These are phyloP conservation scores for Aegilops sharonensis DNA, from an alignment of 176 grass and related monocot species.

Conservation along the genomic window DNA sequence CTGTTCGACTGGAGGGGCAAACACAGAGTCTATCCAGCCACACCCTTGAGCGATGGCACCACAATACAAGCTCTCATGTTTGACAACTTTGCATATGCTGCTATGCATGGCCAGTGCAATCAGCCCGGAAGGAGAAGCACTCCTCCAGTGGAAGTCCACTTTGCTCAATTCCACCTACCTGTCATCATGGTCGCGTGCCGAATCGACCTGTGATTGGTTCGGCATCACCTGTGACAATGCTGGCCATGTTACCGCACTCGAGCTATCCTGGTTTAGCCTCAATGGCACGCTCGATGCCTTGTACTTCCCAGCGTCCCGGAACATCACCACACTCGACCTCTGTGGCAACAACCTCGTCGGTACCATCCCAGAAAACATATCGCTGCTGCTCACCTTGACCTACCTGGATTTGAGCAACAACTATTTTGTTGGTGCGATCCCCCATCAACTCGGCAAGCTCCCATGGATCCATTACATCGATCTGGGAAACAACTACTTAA, in stretches of 20 bases:
- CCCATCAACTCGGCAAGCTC: background rate
- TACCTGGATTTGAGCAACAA: background rate
- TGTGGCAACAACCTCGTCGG: slow-evolving; percentile 23
- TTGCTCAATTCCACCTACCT: background rate
- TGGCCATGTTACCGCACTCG: slow-evolving; percentile 23
- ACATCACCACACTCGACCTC: slow-evolving; percentile 36
- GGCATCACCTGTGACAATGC: slow-evolving; percentile 36
- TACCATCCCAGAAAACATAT: slow-evolving; percentile 40
- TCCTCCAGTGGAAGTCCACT: slow-evolving; percentile 53
- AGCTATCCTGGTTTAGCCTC: background rate
- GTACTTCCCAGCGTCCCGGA: slow-evolving; percentile 14
- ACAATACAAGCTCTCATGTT: background rate
- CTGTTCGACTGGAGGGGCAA: no score
- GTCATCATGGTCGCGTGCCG: slow-evolving; percentile 37
- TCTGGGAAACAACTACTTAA: background rate
- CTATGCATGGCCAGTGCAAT: background rate
- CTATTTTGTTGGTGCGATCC: background rate
- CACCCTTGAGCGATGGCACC: background rate
- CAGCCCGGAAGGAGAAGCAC: slow-evolving; percentile 21
- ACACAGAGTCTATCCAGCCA: no score
- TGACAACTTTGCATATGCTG: background rate
- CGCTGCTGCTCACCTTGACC: background rate
- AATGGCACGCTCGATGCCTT: slow-evolving; percentile 36
- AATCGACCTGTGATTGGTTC: slow-evolving; percentile 39
- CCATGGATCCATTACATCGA: background rate